Evolutionary conservation across 2,329 filamentous ascomycete genomes (phyloP).

Genomic region (Beauveria rudraprayagi): DNA sequence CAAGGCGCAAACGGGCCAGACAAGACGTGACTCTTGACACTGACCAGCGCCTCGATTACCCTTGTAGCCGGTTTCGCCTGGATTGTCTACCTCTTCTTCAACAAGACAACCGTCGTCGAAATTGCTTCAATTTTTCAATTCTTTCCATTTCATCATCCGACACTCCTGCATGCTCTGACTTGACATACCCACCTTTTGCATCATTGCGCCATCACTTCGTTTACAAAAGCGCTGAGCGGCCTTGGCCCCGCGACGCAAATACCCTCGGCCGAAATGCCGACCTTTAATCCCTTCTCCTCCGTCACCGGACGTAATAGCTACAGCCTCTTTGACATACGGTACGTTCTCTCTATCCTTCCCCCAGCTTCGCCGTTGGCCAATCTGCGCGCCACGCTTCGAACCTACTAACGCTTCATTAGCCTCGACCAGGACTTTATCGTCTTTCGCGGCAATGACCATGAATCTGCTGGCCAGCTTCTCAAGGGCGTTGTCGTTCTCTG

Average conservation of each 20-base stretch:
- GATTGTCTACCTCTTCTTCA: background rate
- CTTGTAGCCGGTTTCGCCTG: background rate
- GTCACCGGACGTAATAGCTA: slow-evolving; percentile 43
- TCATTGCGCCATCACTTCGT: background rate
- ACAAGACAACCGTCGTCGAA: background rate
- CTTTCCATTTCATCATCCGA: too few species aligned
- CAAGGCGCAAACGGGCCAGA: slow-evolving; percentile 1
- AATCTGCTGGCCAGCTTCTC: slow-evolving; percentile 66
- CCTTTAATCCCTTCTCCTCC: slow-evolving; percentile 47
- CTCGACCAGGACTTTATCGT: slow-evolving; percentile 74
- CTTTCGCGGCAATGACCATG: slow-evolving; percentile 65
- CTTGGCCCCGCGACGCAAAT: background rate
- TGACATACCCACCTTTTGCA: background rate
- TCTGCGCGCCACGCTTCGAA: background rate
- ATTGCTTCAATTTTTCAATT: too few species aligned
- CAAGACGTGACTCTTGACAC: background rate
- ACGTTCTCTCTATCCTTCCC: slow-evolving; percentile 18
- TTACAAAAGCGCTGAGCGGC: slow-evolving; percentile 3
- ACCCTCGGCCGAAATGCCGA: slow-evolving; percentile 37
- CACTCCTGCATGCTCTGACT: too few species aligned
- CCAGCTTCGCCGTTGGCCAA: background rate
- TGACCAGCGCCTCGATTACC: background rate
- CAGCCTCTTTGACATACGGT: slow-evolving; percentile 53
- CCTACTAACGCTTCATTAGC: slow-evolving; percentile 32
- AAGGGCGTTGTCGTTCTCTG: slow-evolving; percentile 69